These are phyloP conservation scores for Sporothrix pallida DNA, from an alignment of 2,329 filamentous ascomycete genomes.

Conservation along the genomic window DNA sequence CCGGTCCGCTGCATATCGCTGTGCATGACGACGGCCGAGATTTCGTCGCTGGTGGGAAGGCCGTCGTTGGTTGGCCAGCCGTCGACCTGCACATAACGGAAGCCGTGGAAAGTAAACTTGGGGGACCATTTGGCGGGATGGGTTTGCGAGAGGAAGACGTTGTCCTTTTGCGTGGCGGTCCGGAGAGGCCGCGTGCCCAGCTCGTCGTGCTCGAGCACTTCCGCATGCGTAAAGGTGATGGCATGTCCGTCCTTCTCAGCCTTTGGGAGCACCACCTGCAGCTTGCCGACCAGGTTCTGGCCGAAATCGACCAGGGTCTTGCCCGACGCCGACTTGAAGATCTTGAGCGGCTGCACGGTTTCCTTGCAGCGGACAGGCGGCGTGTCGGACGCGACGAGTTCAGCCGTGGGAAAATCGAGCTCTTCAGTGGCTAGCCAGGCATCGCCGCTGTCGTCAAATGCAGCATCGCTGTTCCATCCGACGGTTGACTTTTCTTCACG, in stretches of 20 bases:
- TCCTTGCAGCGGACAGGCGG: slow-evolving; percentile 39
- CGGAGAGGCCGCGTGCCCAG: slow-evolving; percentile 52
- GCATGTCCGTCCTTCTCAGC: slow-evolving; percentile 38
- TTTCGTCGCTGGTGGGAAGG: not conserved
- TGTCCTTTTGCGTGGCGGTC: slow-evolving; percentile 45
- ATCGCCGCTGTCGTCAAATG: slow-evolving; percentile 18
- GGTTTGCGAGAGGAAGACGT: not conserved
- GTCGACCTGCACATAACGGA: slow-evolving; percentile 49
- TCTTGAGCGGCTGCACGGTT: slow-evolving; percentile 43
- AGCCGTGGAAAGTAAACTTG: slow-evolving; percentile 58
- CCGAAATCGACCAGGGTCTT: slow-evolving; percentile 62
- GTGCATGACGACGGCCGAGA: not conserved
- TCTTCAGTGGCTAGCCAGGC: not conserved
- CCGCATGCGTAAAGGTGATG: slow-evolving; percentile 56
- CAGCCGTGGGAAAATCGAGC: slow-evolving; percentile 42
- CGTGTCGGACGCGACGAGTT: slow-evolving; percentile 36
- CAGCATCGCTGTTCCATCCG: slow-evolving; percentile 38
- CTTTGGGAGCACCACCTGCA: slow-evolving; percentile 43
- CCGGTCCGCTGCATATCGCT: slow-evolving; percentile 38
- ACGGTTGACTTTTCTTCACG: slow-evolving; percentile 19
- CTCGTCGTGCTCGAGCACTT: slow-evolving; percentile 59
- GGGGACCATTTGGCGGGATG: slow-evolving; percentile 3
- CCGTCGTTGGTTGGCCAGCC: slow-evolving; percentile 21
- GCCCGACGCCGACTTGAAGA: slow-evolving; percentile 47
- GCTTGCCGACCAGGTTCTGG: slow-evolving; percentile 61